Base-by-base conservation (phyloP, 176 grass and related monocot genomes). In the Bonia amplexicaulis region DNA sequence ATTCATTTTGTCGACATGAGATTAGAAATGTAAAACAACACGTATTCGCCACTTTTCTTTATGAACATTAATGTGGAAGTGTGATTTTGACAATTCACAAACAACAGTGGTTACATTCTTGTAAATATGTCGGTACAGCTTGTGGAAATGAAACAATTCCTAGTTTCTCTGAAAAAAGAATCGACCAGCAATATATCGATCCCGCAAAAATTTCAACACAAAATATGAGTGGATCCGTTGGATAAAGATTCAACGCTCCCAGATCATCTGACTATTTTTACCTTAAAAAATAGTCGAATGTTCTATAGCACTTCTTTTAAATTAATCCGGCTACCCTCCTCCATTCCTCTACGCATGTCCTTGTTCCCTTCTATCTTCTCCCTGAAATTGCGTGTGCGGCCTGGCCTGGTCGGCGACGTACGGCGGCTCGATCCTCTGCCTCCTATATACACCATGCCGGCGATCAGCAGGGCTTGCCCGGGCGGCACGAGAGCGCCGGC, bases 381-480 rank as follows among this genome's bases (percentile, higher is more conserved):
- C 48, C 37, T 71, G 15, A 57, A 3, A 9, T 57, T 20, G 53
- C 52, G 33, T 12, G 20, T n/a, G 49, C 1, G 15, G 6, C 6
- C 37, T 6, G 42, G 19, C 45, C 82, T 39, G 69, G 58, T 31
- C 46, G 48, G 37, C n/a, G 8, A 59, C 35, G 35, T 54, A 17
- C 14, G 26, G 16, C 9, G 16, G 39, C 25, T 7, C 35, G 35
- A 37, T 37, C 2, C 17, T 80, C 46, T 15, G 60, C 68, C 67
- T 85, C 66, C 33, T n/a, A 29, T 46, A 66, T 35, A 44, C 42
- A 45, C 16, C 26, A 1, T 9, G 49, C 14, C 54, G 46, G 22
- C 27, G n/a, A 77, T 94, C 82, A 92, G 80, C 94, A 97, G 19
- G 81, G 37, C 3, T 11, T 45, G 51, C 77, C 83, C 1, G 59